Conservation (phyloP, 2,329 filamentous ascomycete genomes). For the Camptophora hylomeconis region DNA sequence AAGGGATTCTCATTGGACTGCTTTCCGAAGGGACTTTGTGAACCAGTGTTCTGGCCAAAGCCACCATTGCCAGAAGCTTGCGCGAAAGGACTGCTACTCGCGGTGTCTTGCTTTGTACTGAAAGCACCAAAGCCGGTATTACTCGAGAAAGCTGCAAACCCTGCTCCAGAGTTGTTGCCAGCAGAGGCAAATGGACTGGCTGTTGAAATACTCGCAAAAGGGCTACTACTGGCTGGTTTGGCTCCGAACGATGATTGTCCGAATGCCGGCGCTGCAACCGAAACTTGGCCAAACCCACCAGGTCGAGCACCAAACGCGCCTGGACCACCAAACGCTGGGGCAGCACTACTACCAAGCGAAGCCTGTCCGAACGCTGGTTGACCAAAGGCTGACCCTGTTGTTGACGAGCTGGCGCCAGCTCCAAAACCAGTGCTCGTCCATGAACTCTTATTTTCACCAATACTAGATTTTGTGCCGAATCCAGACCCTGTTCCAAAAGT, state of each 20-base stretch:
- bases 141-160: constrained; percentile 15
- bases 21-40: constrained; percentile 8
- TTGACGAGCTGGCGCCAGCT: constrained; percentile 3
- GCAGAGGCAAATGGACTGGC: constrained; percentile 13
- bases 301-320: constrained; percentile 21
- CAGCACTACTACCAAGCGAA: constrained; percentile 12
- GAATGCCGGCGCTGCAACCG: constrained; percentile 12
- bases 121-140: constrained; percentile 25
- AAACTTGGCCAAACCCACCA: constrained; percentile 23
- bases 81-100: constrained; percentile 18
- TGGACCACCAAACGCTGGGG: constrained; percentile 24
- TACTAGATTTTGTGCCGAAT: constrained; percentile 19
- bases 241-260: constrained; percentile 11
- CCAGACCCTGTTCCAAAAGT: constrained; percentile 6
- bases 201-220: constrained; percentile 3
- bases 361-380: constrained; percentile 24
- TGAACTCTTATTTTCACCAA: constrained; percentile 17
- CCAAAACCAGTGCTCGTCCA: constrained; percentile 18
- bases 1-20: constrained; percentile 5
- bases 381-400: constrained; percentile 8
- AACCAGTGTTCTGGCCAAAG: constrained; percentile 18
- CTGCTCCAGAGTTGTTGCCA: constrained; percentile 8
- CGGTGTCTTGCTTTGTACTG: constrained; percentile 13
- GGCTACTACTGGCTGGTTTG: constrained; percentile 1
- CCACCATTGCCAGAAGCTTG: constrained; percentile 13